A percentile compares a stretch with the other conserved stretches of the same genome.
These are phyloP conservation scores for Metschnikowia noctiluminum DNA, from an alignment of 805 yeast genomes.

Conservation along the genomic window DNA sequence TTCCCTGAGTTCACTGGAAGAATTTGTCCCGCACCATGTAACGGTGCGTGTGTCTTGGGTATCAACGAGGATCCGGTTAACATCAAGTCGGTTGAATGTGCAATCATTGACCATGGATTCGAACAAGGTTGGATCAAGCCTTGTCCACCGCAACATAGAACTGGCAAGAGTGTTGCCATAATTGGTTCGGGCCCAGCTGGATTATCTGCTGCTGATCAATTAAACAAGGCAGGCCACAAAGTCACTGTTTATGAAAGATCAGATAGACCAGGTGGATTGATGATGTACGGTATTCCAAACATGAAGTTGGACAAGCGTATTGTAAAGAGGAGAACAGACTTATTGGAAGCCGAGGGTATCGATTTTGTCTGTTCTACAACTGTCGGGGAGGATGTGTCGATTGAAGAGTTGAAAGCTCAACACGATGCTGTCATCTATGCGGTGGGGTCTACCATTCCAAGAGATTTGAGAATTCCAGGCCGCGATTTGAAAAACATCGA, in stretches of 20 bases:
- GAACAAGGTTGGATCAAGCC: slow-evolving; percentile 97
- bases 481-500: slow-evolving; percentile 86
- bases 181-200: slow-evolving; percentile 99
- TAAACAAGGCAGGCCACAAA: slow-evolving; percentile 90
- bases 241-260: slow-evolving; percentile 92
- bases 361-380: slow-evolving; percentile 72
- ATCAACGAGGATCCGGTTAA: slow-evolving; percentile 95
- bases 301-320: slow-evolving; percentile 94
- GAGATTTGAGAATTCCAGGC: slow-evolving; percentile 93
- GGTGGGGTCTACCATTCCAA: slow-evolving; percentile 94
- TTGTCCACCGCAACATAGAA: slow-evolving; percentile 69
- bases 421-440: slow-evolving; percentile 87
- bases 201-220: slow-evolving; percentile 93
- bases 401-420: slow-evolving; percentile 59
- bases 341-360: slow-evolving; percentile 87
- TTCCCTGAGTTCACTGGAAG: slow-evolving; percentile 98
- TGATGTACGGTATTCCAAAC: slow-evolving; percentile 99
- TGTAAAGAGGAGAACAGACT: slow-evolving; percentile 89
- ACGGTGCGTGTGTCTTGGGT: slow-evolving; percentile 90
- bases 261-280: slow-evolving; percentile 93
- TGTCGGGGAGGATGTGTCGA: slow-evolving; percentile 77
- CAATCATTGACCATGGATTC: slow-evolving; percentile 94
- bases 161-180: slow-evolving; percentile 81
- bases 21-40: slow-evolving; percentile 99
- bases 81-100: slow-evolving; percentile 91